Evolutionary conservation across 2,329 filamentous ascomycete species (phyloP).

Genomic region (Allantophomopsis lycopodina): DNA sequence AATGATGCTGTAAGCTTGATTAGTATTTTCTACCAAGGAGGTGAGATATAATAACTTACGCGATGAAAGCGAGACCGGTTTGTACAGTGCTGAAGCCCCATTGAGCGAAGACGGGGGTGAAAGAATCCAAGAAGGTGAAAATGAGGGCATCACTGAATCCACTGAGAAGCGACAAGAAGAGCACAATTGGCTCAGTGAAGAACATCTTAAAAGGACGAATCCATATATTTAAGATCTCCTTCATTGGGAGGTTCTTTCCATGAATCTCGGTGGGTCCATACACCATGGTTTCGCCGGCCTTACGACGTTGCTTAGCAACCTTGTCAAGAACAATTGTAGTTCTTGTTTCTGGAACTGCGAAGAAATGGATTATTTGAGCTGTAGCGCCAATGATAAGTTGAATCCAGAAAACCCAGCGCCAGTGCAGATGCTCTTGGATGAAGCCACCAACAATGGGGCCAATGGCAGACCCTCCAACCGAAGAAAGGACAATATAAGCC

Average conservation of each 20-base stretch:
- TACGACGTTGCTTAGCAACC: constrained; percentile 62
- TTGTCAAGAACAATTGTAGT: constrained; percentile 65
- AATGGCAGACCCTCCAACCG: constrained; percentile 62
- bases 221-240: constrained; percentile 43
- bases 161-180: constrained; percentile 54
- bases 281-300: constrained; percentile 39
- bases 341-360: constrained; percentile 66
- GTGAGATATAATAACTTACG: constrained; percentile 13
- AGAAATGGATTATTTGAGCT: constrained; percentile 52
- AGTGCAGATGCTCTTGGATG: constrained; percentile 49
- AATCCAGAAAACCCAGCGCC: constrained; percentile 76
- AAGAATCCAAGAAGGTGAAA: constrained; percentile 67
- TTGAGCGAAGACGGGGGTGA: constrained; percentile 51
- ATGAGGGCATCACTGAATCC: constrained; percentile 65
- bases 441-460: constrained; percentile 73
- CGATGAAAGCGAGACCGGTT: constrained; percentile 47
- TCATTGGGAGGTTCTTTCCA: constrained; percentile 39
- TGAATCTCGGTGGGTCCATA: constrained; percentile 63
- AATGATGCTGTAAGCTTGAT: constrained; percentile 26
- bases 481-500: constrained; percentile 65
- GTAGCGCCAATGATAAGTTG: constrained; percentile 68
- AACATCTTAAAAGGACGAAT: constrained; percentile 60
- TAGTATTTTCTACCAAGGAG: no score
- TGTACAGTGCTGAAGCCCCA: constrained; percentile 46
- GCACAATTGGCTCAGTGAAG: constrained; percentile 59